Percentiles rank a stretch among this genome's conserved stretches.
Evolutionary conservation across 2,329 filamentous ascomycete species (phyloP).

Genomic region (Xylaria multiplex): DNA sequence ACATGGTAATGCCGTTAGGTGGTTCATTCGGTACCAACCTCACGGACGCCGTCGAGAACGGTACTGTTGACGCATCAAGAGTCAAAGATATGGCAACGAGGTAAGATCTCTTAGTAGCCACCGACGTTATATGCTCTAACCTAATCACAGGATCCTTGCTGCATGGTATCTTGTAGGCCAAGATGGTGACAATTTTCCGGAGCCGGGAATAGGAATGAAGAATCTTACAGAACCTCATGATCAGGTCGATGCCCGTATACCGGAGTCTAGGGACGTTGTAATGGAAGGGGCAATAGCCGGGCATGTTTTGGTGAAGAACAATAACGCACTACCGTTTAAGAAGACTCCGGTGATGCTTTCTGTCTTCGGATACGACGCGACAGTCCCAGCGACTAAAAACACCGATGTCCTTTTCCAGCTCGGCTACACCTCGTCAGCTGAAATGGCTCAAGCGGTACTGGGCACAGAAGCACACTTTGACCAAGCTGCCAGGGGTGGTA

Average conservation of each 20-base stretch:
- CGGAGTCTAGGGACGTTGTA: slow-evolving; percentile 56
- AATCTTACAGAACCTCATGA: slow-evolving; percentile 63
- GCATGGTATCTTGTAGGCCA: slow-evolving; percentile 68
- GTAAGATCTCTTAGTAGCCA: slow-evolving; percentile 57
- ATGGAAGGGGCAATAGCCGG: slow-evolving; percentile 67
- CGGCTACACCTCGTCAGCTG: slow-evolving; percentile 58
- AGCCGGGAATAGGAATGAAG: slow-evolving; percentile 66
- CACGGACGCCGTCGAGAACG: slow-evolving; percentile 79
- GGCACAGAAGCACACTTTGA: slow-evolving; percentile 58
- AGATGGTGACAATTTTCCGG: slow-evolving; percentile 57
- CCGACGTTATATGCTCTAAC: slow-evolving; percentile 48
- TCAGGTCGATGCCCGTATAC: slow-evolving; percentile 60
- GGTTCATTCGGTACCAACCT: slow-evolving; percentile 73
- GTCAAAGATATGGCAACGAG: slow-evolving; percentile 83
- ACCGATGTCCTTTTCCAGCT: slow-evolving; percentile 57
- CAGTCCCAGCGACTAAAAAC: slow-evolving; percentile 58
- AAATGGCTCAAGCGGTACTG: slow-evolving; percentile 57
- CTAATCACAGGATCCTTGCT: slow-evolving; percentile 67
- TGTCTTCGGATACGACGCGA: slow-evolving; percentile 73
- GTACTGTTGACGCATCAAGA: slow-evolving; percentile 75
- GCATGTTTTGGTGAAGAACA: slow-evolving; percentile 83
- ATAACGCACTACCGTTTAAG: slow-evolving; percentile 69
- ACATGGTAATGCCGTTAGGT: slow-evolving; percentile 75
- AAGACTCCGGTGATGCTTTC: slow-evolving; percentile 65
- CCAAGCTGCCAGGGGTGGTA: slow-evolving; percentile 62